These are phyloP conservation scores for Fistulifera pelliculosa DNA, from an alignment of 108 stramenopile species.

Conservation along the genomic window DNA sequence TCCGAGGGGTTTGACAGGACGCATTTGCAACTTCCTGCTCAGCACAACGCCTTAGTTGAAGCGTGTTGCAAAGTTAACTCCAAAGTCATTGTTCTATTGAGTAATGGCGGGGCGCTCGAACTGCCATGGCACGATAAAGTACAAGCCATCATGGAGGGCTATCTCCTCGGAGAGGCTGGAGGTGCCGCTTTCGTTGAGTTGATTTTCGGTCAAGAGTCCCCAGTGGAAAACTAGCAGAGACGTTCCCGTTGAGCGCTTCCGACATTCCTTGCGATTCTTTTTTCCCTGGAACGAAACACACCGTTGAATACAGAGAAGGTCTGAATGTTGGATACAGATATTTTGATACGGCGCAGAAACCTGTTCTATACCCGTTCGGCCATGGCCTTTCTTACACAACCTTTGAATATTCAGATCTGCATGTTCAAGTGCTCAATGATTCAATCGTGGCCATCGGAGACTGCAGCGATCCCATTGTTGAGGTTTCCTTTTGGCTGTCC, in stretches of 20 bases:
- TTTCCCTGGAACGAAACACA: slow-evolving; percentile 28
- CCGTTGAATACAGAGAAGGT: slow-evolving; percentile 50
- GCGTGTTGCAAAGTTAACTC: slow-evolving; percentile 16
- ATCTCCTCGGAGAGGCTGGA: slow-evolving; percentile 52
- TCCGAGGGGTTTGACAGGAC: slow-evolving; percentile 58
- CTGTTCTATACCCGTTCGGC: slow-evolving; percentile 64
- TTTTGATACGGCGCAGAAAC: slow-evolving; percentile 28
- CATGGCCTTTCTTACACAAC: slow-evolving; percentile 57
- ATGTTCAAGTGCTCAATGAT: slow-evolving; percentile 16
- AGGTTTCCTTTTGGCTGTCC: slow-evolving; percentile 15
- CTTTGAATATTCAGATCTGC: slow-evolving; percentile 41
- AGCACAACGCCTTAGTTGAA: slow-evolving; percentile 35
- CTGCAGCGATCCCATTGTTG: slow-evolving; percentile 7
- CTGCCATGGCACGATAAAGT: slow-evolving; percentile 35
- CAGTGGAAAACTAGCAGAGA: slow-evolving; percentile 45
- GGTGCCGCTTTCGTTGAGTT: slow-evolving; percentile 53
- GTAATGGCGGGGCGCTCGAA: slow-evolving; percentile 36
- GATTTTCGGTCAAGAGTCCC: slow-evolving; percentile 47
- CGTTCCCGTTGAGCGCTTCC: slow-evolving; percentile 28
- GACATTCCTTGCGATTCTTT: slow-evolving; percentile 18
- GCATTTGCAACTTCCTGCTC: slow-evolving; percentile 22
- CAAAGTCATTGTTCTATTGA: slow-evolving; percentile 41
- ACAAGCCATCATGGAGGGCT: slow-evolving; percentile 38
- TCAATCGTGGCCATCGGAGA: background rate
- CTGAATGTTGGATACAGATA: slow-evolving; percentile 69